phyloP scores from a whole-genome alignment of 805 yeast genomes.

The Starmerella vaccinii region DNA sequence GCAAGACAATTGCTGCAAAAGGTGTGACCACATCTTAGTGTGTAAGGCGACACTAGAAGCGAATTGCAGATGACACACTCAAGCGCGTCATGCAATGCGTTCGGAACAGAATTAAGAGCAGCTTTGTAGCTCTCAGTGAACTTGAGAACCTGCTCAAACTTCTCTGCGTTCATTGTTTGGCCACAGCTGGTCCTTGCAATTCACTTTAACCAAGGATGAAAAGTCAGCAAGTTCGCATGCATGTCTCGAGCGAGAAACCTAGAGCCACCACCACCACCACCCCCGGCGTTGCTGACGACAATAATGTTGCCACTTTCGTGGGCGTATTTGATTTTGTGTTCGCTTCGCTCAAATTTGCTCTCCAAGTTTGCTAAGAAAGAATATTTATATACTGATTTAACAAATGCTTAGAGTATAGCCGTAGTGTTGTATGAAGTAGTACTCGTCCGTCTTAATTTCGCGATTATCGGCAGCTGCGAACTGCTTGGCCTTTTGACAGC shows the following conservation, averaged over 20 bases:
- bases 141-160: slow-evolving; percentile 10
- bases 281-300: too few relatives aligned
- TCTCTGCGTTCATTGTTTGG: slow-evolving; percentile 10
- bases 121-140: neutral
- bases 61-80: slow-evolving; percentile 53
- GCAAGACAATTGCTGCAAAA: slow-evolving; percentile 44
- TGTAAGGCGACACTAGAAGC: slow-evolving; percentile 48
- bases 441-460: too few relatives aligned
- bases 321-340: too few relatives aligned
- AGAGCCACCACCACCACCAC: neutral
- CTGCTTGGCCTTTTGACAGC: too few relatives aligned
- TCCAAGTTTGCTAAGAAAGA: neutral
- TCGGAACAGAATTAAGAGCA: slow-evolving; percentile 9
- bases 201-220: neutral
- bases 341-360: too few relatives aligned
- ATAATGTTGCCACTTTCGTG: too few relatives aligned
- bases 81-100: slow-evolving; percentile 14
- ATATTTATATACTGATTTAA: neutral
- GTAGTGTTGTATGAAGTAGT: too few relatives aligned
- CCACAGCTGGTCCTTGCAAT: neutral
- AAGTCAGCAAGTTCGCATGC: neutral
- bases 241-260: neutral
- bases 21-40: slow-evolving; percentile 52
- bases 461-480: too few relatives aligned
- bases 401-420: too few relatives aligned